Evolutionary conservation across 2,329 filamentous ascomycete species (phyloP), one percentile per base, ranked within the genome.

Genomic region (Aspergillus flavus): DNA sequence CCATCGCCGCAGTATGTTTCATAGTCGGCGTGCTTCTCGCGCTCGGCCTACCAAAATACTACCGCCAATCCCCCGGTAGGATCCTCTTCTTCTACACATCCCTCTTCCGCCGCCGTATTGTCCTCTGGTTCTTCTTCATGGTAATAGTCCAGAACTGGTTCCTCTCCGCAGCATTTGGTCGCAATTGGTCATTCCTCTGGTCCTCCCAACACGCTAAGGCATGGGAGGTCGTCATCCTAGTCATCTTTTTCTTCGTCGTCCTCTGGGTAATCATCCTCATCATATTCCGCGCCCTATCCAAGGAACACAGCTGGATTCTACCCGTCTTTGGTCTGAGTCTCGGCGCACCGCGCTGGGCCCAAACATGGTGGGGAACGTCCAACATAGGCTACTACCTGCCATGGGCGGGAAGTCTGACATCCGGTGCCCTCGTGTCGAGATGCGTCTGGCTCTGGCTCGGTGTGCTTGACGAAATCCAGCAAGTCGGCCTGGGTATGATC

Each of bases 91-190:
- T 91, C 79, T 90, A 90, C 77, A 82, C 79, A 58, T 85, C 86
- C 2, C 80, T 90, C 6, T 80, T 85, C 65, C 82, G 87, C 55
- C 84, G 88, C 63, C 89, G 89, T 75, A 86, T 90, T 63, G 84
- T 90, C 48, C 79, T 88, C 14, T 90, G 88, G 88, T 90, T 89
- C 78, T 86, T 89, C 75, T 76, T 87, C 62, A 83, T 85, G 4
- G 85, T 90, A 46, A 78, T 89, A 62, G 76, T 90, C 32, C 87
- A 90, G 71, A 90, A 90, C 75, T 89, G 87, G 81, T 90, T 87
- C 78, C 81, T 90, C 28, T 86, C 85, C 26, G 83, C 88, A 0
- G 87, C 85, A 0, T 90, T 89, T 69, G 88, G 88, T 48, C 84
- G 88, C 58, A 90, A 89, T 73, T 91, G 88, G 88, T 79, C 80